Percentiles rank a stretch among this genome's conserved stretches.
These are phyloP conservation scores for Boletus tomentosulus DNA, from an alignment of 768 basidiomycete species.

Conservation along the genomic window DNA sequence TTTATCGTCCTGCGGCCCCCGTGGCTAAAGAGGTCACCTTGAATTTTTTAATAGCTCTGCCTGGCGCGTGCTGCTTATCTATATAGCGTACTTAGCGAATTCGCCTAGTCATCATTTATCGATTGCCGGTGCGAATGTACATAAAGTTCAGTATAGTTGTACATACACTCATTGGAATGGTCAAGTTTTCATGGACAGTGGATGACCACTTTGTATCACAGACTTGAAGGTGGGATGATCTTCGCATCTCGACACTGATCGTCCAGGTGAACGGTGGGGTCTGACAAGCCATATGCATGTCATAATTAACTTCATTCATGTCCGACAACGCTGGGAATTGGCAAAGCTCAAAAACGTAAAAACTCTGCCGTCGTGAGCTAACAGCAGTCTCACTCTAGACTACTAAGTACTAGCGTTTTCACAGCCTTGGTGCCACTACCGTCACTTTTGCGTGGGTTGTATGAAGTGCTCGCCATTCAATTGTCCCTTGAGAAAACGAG, in stretches of 20 bases:
- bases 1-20: constrained; percentile 12
- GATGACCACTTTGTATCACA: background rate
- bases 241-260: constrained; percentile 11
- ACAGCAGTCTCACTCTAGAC: background rate
- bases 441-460: background rate
- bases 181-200: background rate
- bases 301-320: constrained; percentile 16
- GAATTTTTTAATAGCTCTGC: constrained; percentile 7
- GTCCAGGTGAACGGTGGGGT: constrained; percentile 9
- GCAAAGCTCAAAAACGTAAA: constrained; percentile 9
- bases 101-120: constrained; percentile 5
- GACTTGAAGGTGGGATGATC: constrained; percentile 9
- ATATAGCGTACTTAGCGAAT: constrained; percentile 20
- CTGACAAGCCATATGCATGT: constrained; percentile 5
- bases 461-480: background rate
- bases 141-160: constrained; percentile 12
- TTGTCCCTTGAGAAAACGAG: background rate
- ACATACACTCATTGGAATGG: background rate
- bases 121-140: constrained; percentile 15
- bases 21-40: constrained; percentile 3
- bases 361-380: background rate
- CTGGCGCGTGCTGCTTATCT: constrained; percentile 22
- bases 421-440: background rate
- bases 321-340: constrained; percentile 13
- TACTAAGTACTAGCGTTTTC: background rate